Evolutionary conservation across 1,284 basidiomycete species (phyloP).

Genomic region (Exobasidium cylindrosporum): DNA sequence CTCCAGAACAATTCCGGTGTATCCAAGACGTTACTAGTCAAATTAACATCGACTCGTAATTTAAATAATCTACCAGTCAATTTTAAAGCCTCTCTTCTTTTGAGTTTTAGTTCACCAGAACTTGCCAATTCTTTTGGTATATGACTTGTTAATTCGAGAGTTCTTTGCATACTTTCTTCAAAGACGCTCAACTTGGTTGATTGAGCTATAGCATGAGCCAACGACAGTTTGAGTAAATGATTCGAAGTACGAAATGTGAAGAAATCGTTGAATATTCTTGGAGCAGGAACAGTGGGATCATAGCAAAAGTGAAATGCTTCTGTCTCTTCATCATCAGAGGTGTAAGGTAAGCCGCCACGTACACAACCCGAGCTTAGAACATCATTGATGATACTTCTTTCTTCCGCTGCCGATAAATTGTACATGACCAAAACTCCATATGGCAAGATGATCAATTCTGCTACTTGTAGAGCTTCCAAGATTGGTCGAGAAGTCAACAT

Average conservation of each 20-base stretch:
- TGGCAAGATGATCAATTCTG: constrained; percentile 51
- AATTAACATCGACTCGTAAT: constrained; percentile 81
- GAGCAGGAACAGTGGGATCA: constrained; percentile 75
- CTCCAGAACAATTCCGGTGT: constrained; percentile 94
- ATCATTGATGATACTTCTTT: constrained; percentile 49
- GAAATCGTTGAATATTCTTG: constrained; percentile 76
- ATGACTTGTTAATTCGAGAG: constrained; percentile 74
- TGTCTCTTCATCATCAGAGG: constrained; percentile 39
- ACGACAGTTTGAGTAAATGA: constrained; percentile 68
- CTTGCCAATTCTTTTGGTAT: constrained; percentile 81
- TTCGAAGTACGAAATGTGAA: constrained; percentile 70
- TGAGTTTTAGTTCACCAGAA: constrained; percentile 74
- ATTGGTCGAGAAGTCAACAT: constrained; percentile 45
- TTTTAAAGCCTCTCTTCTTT: constrained; percentile 76
- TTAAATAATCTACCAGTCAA: constrained; percentile 86
- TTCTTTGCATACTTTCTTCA: constrained; percentile 74
- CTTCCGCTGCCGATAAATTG: constrained; percentile 51
- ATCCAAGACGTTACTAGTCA: constrained; percentile 87
- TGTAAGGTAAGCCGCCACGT: constrained; percentile 29
- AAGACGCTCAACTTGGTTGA: constrained; percentile 87
- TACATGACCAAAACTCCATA: constrained; percentile 55
- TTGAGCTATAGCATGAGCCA: constrained; percentile 90
- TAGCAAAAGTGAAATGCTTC: constrained; percentile 59
- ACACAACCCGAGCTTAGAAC: constrained; percentile 47
- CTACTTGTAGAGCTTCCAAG: constrained; percentile 48